Percentiles rank a stretch among this genome's conserved stretches.
phyloP scores from a whole-genome alignment of 1,284 basidiomycete genomes.

The Melampsora larici-populina region DNA sequence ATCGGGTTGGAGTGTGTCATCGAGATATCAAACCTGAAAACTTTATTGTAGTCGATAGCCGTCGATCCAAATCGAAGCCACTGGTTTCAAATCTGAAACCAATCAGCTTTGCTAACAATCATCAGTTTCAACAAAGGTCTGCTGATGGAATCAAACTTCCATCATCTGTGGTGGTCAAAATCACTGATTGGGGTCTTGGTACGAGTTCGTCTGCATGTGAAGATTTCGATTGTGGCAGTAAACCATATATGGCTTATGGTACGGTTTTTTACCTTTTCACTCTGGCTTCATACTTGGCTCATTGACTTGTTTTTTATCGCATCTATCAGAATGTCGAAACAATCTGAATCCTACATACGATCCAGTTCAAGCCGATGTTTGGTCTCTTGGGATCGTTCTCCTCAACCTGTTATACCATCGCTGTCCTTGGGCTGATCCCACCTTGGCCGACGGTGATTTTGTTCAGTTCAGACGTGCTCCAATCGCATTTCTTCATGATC shows the following conservation, averaged over 20 bases:
- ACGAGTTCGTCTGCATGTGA: slow-evolving; percentile 81
- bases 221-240: slow-evolving; percentile 97
- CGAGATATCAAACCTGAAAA: slow-evolving; percentile 89
- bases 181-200: slow-evolving; percentile 94
- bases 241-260: slow-evolving; percentile 98
- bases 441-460: slow-evolving; percentile 69
- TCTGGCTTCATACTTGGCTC: neutral
- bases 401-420: slow-evolving; percentile 99
- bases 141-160: slow-evolving; percentile 13
- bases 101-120: slow-evolving; percentile 67
- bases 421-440: slow-evolving; percentile 96
- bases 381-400: slow-evolving; percentile 96
- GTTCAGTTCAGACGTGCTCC: slow-evolving; percentile 75
- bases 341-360: slow-evolving; percentile 89
- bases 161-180: slow-evolving; percentile 67
- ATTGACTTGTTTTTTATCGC: slow-evolving; percentile 10
- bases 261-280: slow-evolving; percentile 49
- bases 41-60: slow-evolving; percentile 55
- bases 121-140: slow-evolving; percentile 60
- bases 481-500: slow-evolving; percentile 76
- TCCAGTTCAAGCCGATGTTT: slow-evolving; percentile 92
- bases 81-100: slow-evolving; percentile 58
- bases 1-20: slow-evolving; percentile 85
- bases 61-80: slow-evolving; percentile 55
- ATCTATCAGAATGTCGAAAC: slow-evolving; percentile 80